Base-by-base conservation (phyloP, 2,329 filamentous ascomycete species). In the Penicillium sp. region DNA sequence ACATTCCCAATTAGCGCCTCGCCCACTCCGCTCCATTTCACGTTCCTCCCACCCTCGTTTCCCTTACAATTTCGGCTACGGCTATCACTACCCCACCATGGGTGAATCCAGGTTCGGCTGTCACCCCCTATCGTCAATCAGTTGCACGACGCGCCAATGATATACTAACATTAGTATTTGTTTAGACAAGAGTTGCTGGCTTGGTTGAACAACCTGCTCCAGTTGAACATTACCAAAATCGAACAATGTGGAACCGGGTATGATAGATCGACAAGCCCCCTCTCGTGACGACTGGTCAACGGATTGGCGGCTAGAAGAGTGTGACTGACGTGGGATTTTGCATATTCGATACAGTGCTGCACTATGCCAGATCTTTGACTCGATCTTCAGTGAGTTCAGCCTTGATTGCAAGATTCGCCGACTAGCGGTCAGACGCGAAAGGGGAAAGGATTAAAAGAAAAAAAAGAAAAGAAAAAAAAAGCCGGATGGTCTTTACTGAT, bases 211-310 rank as follows among this genome's bases (percentile, higher is more conserved):
- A 93, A 90, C 84, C 90, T 99, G 62, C 87, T 99, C 51, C 92
- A 97, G 81, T 89, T 99, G 72, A 99, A 98, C 81, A 87, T 99
- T 70, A 98, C 90, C 70, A 98, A 97, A 80, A 91, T 99, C 75
- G 95, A 99, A 82, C 95, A 99, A 84, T 98, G 93, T 77, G 95
- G 95, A 76, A 98, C 93, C 72, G 95, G 93, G 93, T 98, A 87
- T 69, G 83, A 63, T 61, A 51, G 46, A 62, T 56, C 56, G 37
- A 46, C 57, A 46, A 52, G 53, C 56, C 48, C 58, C 52, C 59
- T 53, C 35, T 41, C 26, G 46, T 51, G 14, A 14, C 21, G 21
- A 19, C 39, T 19, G 22, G 29, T 26, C 39, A 21, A 33, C 21
- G 10, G 27, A 51, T 46, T 11, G 27, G 22, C 35, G 37, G n/a